Base-by-base conservation (phyloP, 2,329 filamentous ascomycete species). In the Didymella keratinophila region DNA sequence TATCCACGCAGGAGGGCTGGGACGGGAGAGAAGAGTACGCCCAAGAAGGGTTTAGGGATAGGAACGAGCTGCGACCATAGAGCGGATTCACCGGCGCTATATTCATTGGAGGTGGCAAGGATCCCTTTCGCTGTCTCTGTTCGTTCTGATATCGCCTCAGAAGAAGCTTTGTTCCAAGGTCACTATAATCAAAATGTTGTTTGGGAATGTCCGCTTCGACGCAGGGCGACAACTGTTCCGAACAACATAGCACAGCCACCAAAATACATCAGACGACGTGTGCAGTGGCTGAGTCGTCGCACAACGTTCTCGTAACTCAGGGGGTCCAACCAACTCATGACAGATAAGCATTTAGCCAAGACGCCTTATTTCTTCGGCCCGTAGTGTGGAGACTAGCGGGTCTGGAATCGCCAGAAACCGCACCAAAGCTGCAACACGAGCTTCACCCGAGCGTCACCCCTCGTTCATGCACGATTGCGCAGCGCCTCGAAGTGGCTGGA, bases 401-500 rank as follows among this genome's bases (percentile, higher is more conserved):
- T 48, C 56, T 58, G 56, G 56, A 53, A 52, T 53, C 49, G 37
- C 30, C 11, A 18, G 9, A 9, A 46, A 41, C 32, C 39, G 53
- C 41, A 46, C 41, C 28, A 45, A 21, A 45, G 45, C 50, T 58
- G 56, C 50, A 50, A 54, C 56, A 58, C 45, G 56, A 58, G 50
- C 55, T 49, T 52, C 48, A 49, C 23, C 34, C 23, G 44, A 44
- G 37, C 32, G 44, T 41, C 49, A 54, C 42, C 32, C 50, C 45
- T 50, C 50, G 8, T 34, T 50, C 30, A 58, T 53, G 50, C 56
- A 46, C 56, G 41, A n/a, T 28, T 50, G 45, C 42, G 50, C 39
- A 58, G 45, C 56, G 56, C 45, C 50, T 53, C 56, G 45, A 39
- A 44, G 50, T 58, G 56, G 56, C 56, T 54, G 39, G 56, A 58